A percentile compares a stretch with the other conserved stretches of the same genome.
Evolutionary conservation across 345 rosid genomes (phyloP).

Genomic region (Laguncularia racemosa): DNA sequence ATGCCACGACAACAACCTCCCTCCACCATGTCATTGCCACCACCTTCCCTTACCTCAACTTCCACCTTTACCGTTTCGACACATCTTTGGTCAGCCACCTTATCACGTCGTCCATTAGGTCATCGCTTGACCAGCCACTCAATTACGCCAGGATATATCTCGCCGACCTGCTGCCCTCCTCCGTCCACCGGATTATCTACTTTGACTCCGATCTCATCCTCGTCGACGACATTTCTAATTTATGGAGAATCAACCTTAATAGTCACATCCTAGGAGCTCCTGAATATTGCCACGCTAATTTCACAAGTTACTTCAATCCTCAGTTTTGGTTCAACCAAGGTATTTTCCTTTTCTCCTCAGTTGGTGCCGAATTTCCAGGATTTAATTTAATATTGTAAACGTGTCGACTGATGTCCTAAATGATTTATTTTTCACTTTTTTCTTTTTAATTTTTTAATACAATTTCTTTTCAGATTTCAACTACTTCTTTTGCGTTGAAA

Average conservation of each 20-base stretch:
- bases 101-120: slow-evolving; percentile 71
- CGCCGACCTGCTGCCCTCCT: slow-evolving; percentile 60
- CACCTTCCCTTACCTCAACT: slow-evolving; percentile 67
- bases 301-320: slow-evolving; percentile 59
- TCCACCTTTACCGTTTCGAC: slow-evolving; percentile 70
- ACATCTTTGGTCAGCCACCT: slow-evolving; percentile 45
- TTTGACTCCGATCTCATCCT: slow-evolving; percentile 82
- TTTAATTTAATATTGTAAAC: too few relatives aligned
- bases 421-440: too few relatives aligned
- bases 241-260: slow-evolving; percentile 53
- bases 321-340: slow-evolving; percentile 60
- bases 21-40: slow-evolving; percentile 46
- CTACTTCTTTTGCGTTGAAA: too few relatives aligned
- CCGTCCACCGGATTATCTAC: slow-evolving; percentile 68
- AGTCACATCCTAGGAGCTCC: slow-evolving; percentile 76
- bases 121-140: slow-evolving; percentile 77
- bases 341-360: too few relatives aligned
- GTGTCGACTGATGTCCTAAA: too few relatives aligned
- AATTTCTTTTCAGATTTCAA: too few relatives aligned
- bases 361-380: too few relatives aligned
- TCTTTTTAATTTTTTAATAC: too few relatives aligned
- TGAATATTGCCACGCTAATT: slow-evolving; percentile 76
- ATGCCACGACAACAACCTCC: slow-evolving; percentile 34
- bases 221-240: slow-evolving; percentile 77
- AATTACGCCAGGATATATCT: slow-evolving; percentile 87